Conservation (phyloP, 345 rosid species). For the Populus pruinosa region DNA sequence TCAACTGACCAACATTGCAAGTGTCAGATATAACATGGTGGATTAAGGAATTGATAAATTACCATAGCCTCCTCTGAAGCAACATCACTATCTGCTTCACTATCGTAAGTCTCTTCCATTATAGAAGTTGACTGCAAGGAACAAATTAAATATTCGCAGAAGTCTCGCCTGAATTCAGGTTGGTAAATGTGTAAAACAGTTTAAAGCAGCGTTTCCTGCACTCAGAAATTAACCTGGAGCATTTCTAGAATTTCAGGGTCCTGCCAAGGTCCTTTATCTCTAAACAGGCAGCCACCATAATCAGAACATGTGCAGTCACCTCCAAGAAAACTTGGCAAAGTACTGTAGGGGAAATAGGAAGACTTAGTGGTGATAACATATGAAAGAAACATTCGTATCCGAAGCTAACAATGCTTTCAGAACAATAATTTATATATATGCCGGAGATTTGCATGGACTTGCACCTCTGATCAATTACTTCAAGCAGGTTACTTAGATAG, state of each 20-base stretch:
- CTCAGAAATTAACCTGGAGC: conserved; percentile 41
- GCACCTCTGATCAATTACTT: conserved; percentile 51
- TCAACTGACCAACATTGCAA: not conserved
- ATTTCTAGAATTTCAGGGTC: conserved; percentile 49
- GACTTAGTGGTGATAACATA: not conserved
- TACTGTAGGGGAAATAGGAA: conserved; percentile 29
- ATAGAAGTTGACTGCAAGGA: conserved; percentile 34
- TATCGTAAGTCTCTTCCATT: conserved; percentile 19
- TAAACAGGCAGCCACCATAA: conserved; percentile 54
- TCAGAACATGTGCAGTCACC: conserved; percentile 61
- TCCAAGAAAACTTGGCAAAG: conserved; percentile 58
- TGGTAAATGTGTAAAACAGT: not conserved
- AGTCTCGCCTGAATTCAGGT: not conserved
- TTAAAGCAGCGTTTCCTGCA: not conserved
- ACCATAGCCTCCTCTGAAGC: conserved; percentile 25
- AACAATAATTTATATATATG: not conserved
- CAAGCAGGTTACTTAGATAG: conserved; percentile 35
- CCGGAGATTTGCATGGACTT: not conserved
- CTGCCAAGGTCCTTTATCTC: conserved; percentile 69
- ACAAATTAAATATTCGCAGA: not conserved
- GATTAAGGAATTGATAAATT: not conserved
- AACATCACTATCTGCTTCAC: conserved; percentile 19
- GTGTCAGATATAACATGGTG: not conserved
- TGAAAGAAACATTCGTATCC: not conserved
- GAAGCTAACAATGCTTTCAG: not conserved